Conservation (phyloP, 2,329 filamentous ascomycete species). For the Apiospora marii region DNA sequence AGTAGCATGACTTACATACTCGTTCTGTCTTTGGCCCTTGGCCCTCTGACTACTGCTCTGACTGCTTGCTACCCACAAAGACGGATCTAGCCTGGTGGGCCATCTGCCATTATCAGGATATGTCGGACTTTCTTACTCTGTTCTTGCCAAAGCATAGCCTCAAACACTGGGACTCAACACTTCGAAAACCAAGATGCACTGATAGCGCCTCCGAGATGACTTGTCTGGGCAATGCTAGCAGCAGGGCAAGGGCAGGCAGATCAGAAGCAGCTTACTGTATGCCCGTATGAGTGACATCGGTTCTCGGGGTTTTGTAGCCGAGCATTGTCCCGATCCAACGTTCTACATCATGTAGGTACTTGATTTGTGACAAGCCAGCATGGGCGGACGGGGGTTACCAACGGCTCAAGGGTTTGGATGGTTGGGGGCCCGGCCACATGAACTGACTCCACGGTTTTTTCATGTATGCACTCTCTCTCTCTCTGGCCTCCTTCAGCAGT, state of each 20-base stretch:
- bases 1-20: conserved; percentile 18
- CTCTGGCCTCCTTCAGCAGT: neutral
- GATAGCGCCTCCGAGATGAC: conserved; percentile 2
- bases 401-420: conserved; percentile 11
- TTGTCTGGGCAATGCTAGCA: neutral
- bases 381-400: conserved; percentile 3
- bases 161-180: conserved; percentile 9
- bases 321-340: conserved; percentile 18
- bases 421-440: conserved; percentile 2
- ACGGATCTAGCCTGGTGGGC: conserved; percentile 18
- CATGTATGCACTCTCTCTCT: neutral
- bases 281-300: neutral
- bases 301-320: conserved; percentile 14
- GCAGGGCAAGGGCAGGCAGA: neutral
- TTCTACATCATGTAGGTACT: conserved; percentile 16
- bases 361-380: conserved; percentile 11
- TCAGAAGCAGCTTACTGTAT: neutral
- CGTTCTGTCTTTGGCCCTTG: neutral
- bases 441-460: conserved; percentile 11
- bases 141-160: conserved; percentile 16
- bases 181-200: neutral
- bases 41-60: too few species aligned
- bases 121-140: neutral
- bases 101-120: conserved; percentile 15
- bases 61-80: conserved; percentile 15